Evolutionary conservation across 2,329 filamentous ascomycete genomes (phyloP).

Genomic region (Ascochyta viciae-villosae): DNA sequence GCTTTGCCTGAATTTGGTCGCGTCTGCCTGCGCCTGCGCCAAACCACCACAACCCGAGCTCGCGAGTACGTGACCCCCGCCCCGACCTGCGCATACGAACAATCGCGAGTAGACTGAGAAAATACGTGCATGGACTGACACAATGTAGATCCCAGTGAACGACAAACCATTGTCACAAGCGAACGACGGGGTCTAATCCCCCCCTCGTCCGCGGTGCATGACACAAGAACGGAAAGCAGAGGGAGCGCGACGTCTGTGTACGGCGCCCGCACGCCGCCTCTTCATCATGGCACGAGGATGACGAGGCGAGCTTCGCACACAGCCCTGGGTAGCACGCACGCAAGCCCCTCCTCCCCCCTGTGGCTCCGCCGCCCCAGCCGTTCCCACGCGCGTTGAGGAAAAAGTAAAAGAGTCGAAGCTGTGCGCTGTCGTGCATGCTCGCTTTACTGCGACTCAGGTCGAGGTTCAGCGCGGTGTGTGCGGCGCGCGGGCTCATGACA

Average conservation of each 20-base stretch:
- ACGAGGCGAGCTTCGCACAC: slow-evolving; percentile 15
- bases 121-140: slow-evolving; percentile 3
- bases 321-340: slow-evolving; percentile 18
- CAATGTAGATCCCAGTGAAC: slow-evolving; percentile 36
- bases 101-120: too few relatives aligned
- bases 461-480: too few relatives aligned
- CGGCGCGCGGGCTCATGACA: slow-evolving; percentile 32
- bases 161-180: slow-evolving; percentile 38
- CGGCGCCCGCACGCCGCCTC: slow-evolving; percentile 27
- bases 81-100: neutral
- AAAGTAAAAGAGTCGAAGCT: slow-evolving; percentile 45
- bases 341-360: too few relatives aligned
- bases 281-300: slow-evolving; percentile 29
- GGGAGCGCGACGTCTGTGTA: slow-evolving; percentile 39
- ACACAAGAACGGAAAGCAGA: slow-evolving; percentile 46
- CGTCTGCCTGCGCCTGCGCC: neutral
- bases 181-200: slow-evolving; percentile 31
- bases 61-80: slow-evolving; percentile 32
- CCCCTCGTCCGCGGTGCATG: slow-evolving; percentile 30
- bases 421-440: slow-evolving; percentile 20
- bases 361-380: slow-evolving; percentile 19
- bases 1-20: neutral
- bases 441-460: neutral
- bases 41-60: slow-evolving; percentile 35
- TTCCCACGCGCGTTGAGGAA: slow-evolving; percentile 43